Conservation (phyloP, 2,329 filamentous ascomycete species). For the Alternaria gaisen region DNA sequence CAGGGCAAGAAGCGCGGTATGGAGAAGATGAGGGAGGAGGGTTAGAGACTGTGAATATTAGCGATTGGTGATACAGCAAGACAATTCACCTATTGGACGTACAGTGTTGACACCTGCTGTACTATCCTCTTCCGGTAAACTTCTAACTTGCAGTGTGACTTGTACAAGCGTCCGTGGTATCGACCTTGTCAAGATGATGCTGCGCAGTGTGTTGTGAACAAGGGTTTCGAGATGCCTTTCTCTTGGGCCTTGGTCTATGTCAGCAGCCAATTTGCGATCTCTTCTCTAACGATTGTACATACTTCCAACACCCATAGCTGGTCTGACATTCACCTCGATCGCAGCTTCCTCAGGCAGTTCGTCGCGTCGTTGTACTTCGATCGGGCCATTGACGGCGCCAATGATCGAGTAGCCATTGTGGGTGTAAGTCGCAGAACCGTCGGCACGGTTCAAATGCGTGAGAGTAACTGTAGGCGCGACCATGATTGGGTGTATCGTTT, state of each 20-base stretch:
- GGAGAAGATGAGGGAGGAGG: constrained; percentile 81
- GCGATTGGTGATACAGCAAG: background rate
- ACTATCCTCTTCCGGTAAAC: constrained; percentile 72
- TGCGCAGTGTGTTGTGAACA: constrained; percentile 74
- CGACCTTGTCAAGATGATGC: constrained; percentile 76
- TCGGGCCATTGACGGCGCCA: constrained; percentile 88
- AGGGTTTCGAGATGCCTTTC: constrained; percentile 81
- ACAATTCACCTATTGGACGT: constrained; percentile 42
- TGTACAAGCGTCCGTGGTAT: constrained; percentile 83
- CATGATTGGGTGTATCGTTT: constrained; percentile 18
- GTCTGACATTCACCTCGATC: constrained; percentile 89
- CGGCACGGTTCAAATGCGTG: constrained; percentile 69
- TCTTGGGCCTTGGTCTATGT: constrained; percentile 47
- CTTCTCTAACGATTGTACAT: background rate
- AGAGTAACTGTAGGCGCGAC: constrained; percentile 44
- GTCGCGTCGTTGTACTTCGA: constrained; percentile 88
- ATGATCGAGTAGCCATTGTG: constrained; percentile 81
- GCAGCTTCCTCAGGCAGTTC: constrained; percentile 91
- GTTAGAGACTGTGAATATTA: constrained; percentile 70
- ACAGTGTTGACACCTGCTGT: constrained; percentile 69
- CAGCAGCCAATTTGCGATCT: background rate
- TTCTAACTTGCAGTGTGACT: constrained; percentile 79
- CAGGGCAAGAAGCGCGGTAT: constrained; percentile 83
- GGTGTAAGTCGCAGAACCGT: constrained; percentile 82
- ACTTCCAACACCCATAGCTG: constrained; percentile 83